Evolutionary conservation across 2,329 filamentous ascomycete genomes (phyloP), one percentile per base, ranked within the genome.

Genomic region (Camptophora hylomeconis): DNA sequence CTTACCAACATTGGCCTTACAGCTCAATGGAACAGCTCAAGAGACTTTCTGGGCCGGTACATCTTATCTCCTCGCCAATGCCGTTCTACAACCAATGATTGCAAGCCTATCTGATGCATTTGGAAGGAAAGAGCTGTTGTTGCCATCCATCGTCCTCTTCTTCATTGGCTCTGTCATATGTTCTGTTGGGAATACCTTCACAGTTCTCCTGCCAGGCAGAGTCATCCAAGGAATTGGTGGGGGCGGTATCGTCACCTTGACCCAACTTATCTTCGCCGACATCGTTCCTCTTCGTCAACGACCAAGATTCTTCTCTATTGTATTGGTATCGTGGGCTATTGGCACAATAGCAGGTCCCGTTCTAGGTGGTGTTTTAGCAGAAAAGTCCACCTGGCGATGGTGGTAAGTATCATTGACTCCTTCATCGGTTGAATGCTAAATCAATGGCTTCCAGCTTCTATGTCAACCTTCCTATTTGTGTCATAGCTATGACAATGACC

Each of bases 11-110:
- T 45, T 69, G 32, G 59, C 62, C 13, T 34, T 49, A 7, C 56
- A 58, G n/a, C 52, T 69, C 6, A 37, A 55, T 10, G 64, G 64
- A 20, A 60, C 53, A 2, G 60, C 61, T 5, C 54, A 66, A 9
- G 55, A 75, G 46, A 65, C 70, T 0, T 76, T 77, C 46, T 77
- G 72, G 72, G 61, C 67, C 10, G 72, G 71, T 2, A 75, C 72
- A 6, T 66, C 66, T 15, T 76, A 72, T 43, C 54, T 77, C 10
- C 54, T 77, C 4, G 61, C 68, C 5, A 65, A 61, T 28, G 65
- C 44, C 9, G 52, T 57, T 17, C 54, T 57, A 25, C 54, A 61
- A 25, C 60, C 58, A 12, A 45, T 60, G 27, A 54, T 56, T 30
- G 55, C 56, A 1, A 46, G 53, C 0, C 44, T 63, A 3, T 57